A percentile compares a stretch with the other conserved stretches of the same genome.
phyloP scores from a whole-genome alignment of 345 rosid species.

The Nephelium lappaceum region DNA sequence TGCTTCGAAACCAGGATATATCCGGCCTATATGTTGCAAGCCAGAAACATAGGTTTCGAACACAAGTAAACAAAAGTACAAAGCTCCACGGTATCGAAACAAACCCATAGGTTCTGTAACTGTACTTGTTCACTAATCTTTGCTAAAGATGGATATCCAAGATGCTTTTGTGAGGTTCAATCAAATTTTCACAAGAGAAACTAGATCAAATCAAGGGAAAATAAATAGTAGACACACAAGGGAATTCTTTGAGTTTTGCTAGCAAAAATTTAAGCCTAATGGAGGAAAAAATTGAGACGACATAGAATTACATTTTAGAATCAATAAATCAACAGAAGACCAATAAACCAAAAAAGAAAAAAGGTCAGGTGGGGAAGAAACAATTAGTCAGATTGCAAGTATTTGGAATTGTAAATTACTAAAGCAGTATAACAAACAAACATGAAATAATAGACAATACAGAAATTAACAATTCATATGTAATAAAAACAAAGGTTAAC shows the following conservation, averaged over 20 bases:
- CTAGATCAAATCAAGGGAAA: not conserved
- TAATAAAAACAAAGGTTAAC: not conserved
- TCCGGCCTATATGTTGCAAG: slow-evolving; percentile 31
- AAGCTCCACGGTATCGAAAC: slow-evolving; percentile 12
- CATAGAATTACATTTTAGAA: not conserved
- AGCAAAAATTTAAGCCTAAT: too few species aligned
- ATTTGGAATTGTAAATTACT: not conserved
- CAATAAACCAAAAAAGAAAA: not conserved
- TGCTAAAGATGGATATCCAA: not conserved
- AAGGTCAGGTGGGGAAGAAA: not conserved
- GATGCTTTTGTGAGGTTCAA: not conserved
- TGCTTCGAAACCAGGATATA: slow-evolving; percentile 50
- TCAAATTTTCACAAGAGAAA: not conserved
- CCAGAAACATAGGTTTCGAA: slow-evolving; percentile 21
- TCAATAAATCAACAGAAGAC: not conserved
- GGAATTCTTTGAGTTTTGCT: not conserved
- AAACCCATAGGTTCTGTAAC: slow-evolving; percentile 30
- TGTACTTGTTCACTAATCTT: not conserved
- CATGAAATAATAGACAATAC: not conserved
- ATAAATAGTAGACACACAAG: not conserved
- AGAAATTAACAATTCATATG: too few species aligned
- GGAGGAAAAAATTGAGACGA: too few species aligned
- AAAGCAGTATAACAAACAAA: not conserved
- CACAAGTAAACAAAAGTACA: slow-evolving; percentile 26
- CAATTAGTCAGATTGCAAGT: not conserved